These are phyloP conservation scores for Craterostigma plantagineum DNA, from an alignment of 257 asterid species.

Conservation along the genomic window DNA sequence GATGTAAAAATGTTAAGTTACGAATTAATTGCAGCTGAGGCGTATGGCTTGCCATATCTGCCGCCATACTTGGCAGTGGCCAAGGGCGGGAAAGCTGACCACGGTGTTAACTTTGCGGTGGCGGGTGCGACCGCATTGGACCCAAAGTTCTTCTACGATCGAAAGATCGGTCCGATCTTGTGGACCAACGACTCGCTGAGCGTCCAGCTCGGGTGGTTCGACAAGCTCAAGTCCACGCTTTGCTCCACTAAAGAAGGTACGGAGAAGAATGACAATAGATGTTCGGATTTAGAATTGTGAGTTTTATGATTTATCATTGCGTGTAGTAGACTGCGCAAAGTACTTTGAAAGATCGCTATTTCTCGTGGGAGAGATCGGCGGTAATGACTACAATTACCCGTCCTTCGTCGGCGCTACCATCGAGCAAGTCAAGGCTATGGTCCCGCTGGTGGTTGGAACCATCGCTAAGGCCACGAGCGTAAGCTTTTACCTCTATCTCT, in stretches of 20 bases:
- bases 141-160: conserved; percentile 43
- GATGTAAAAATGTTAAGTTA: neutral
- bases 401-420: conserved; percentile 45
- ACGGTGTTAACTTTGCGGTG: conserved; percentile 73
- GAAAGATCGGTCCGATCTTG: conserved; percentile 24
- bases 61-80: conserved; percentile 36
- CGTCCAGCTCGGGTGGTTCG: conserved; percentile 67
- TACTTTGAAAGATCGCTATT: conserved; percentile 38
- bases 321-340: conserved; percentile 29
- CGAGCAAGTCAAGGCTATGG: conserved; percentile 30
- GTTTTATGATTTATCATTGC: neutral
- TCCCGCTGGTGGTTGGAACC: conserved; percentile 43
- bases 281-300: neutral
- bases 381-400: conserved; percentile 73
- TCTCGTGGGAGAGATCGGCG: conserved; percentile 83
- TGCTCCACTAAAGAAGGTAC: conserved; percentile 46
- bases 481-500: conserved; percentile 6
- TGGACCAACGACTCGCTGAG: conserved; percentile 53
- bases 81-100: conserved; percentile 18
- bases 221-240: conserved; percentile 30
- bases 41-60: conserved; percentile 51
- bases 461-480: conserved; percentile 36
- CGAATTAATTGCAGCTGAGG: conserved; percentile 37
- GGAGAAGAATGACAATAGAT: neutral
- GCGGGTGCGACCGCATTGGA: conserved; percentile 82